Percentiles rank a stretch among this genome's conserved stretches.
Conservation (phyloP, 2,329 filamentous ascomycete species). For the Daldinia sp. region DNA sequence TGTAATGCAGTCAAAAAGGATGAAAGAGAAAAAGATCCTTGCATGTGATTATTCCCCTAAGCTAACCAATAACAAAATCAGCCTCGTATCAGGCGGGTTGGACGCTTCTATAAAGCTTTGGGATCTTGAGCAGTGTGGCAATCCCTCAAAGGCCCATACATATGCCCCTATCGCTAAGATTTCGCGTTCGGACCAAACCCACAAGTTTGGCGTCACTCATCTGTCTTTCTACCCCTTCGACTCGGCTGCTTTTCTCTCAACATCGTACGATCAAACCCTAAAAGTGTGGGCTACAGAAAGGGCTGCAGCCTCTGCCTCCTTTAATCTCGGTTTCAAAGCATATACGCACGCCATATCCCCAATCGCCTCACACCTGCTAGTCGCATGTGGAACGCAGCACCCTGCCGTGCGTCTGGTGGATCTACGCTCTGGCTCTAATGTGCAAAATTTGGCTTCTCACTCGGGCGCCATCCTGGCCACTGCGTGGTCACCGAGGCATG, state of each 20-base stretch:
- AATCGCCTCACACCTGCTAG: conserved; percentile 78
- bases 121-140: conserved; percentile 77
- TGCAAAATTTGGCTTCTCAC: conserved; percentile 74
- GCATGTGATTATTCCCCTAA: not conserved
- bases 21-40: not conserved
- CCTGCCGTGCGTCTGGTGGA: conserved; percentile 88
- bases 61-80: conserved; percentile 52
- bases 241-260: conserved; percentile 78
- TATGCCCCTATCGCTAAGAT: conserved; percentile 68
- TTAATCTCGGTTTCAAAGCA: conserved; percentile 75
- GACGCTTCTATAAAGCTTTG: conserved; percentile 88
- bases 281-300: conserved; percentile 79
- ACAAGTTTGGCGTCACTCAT: conserved; percentile 80
- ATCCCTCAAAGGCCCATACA: conserved; percentile 59
- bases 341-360: conserved; percentile 84
- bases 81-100: conserved; percentile 85
- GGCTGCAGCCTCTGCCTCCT: conserved; percentile 71
- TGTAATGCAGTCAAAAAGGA: not conserved
- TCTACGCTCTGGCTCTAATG: conserved; percentile 81
- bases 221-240: conserved; percentile 85
- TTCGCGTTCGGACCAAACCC: conserved; percentile 59
- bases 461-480: conserved; percentile 75
- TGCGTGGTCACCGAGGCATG: conserved; percentile 84
- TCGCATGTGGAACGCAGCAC: conserved; percentile 90
- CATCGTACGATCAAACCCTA: conserved; percentile 81